Evolutionary conservation across 129 eudicot genomes (phyloP).

Genomic region (Saposhnikovia divaricata): DNA sequence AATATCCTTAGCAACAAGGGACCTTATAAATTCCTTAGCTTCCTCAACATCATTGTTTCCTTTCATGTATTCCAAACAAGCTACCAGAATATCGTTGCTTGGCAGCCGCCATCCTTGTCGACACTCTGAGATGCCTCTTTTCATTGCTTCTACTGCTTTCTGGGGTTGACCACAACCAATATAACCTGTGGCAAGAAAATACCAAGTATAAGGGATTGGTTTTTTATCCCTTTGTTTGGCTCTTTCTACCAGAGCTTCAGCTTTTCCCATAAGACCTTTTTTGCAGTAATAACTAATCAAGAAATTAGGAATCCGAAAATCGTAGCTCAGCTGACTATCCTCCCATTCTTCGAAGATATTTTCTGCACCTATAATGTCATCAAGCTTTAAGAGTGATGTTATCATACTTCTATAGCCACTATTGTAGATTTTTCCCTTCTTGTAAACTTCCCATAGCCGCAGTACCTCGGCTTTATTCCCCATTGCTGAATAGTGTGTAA

Average conservation of each 20-base stretch:
- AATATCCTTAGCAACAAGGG: conserved; percentile 6
- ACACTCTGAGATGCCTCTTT: background rate
- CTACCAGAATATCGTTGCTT: background rate
- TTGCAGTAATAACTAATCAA: background rate
- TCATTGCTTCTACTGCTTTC: conserved; percentile 11
- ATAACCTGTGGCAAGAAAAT: background rate
- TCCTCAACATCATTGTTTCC: background rate
- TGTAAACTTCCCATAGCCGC: background rate
- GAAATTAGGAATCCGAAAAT: background rate
- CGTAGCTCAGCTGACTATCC: background rate
- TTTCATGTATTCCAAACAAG: conserved; percentile 5
- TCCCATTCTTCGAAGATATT: background rate
- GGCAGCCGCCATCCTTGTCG: conserved; percentile 5
- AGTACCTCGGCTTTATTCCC: conserved; percentile 9
- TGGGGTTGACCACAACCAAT: background rate
- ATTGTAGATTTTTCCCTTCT: background rate
- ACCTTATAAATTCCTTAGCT: conserved; percentile 6
- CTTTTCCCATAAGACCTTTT: background rate
- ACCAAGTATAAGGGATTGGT: background rate
- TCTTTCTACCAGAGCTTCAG: background rate
- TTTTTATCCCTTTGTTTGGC: background rate
- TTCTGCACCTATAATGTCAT: conserved; percentile 1
- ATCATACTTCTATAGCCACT: background rate
- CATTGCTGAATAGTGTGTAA: background rate
- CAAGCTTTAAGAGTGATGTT: background rate